These are phyloP conservation scores for Microascus cirrosus DNA, from an alignment of 2,329 filamentous ascomycete species.

Conservation along the genomic window DNA sequence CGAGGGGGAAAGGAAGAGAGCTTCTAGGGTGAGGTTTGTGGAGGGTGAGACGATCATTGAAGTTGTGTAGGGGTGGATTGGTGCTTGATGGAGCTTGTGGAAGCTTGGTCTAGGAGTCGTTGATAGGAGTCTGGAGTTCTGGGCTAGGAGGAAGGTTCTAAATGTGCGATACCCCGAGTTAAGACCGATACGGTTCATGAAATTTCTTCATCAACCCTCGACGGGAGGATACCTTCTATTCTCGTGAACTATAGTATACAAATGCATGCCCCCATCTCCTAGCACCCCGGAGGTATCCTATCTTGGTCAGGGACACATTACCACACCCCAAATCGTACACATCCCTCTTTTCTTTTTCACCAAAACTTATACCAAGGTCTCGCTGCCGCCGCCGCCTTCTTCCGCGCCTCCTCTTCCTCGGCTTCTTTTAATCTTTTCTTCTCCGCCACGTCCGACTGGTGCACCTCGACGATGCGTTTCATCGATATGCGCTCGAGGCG, in stretches of 20 bases:
- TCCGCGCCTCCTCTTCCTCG: conserved; percentile 20
- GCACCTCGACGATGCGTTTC: conserved; percentile 68
- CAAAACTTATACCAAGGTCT: conserved; percentile 44
- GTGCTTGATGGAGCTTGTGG: background rate
- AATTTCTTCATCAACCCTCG: background rate
- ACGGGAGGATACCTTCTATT: background rate
- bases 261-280: background rate
- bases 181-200: background rate
- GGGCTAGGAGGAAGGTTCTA: background rate
- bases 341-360: conserved; percentile 17
- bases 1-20: conserved; percentile 5
- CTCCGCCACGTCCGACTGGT: conserved; percentile 37
- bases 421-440: conserved; percentile 25
- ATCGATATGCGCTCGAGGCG: conserved; percentile 70
- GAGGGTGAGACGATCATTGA: conserved; percentile 20
- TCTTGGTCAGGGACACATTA: background rate
- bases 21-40: conserved; percentile 27
- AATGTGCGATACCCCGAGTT: background rate
- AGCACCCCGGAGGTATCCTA: background rate
- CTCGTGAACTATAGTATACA: background rate
- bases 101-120: too few relatives aligned
- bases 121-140: background rate
- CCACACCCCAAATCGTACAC: background rate
- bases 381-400: conserved; percentile 20
- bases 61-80: background rate